Conservation (phyloP, 345 rosid genomes). For the Lepidium africanum region DNA sequence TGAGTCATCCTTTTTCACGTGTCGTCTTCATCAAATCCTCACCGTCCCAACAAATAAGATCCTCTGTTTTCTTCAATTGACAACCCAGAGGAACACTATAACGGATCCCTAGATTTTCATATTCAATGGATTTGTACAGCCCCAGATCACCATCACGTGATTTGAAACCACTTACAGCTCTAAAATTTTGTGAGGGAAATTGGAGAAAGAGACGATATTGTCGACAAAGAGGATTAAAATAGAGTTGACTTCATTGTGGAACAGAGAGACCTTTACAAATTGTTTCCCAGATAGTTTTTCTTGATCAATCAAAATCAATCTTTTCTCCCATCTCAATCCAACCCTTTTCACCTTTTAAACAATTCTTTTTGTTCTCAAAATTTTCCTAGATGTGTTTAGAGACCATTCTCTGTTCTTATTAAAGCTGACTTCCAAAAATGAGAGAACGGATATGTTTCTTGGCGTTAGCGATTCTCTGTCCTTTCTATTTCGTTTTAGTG, state of each 20-base stretch:
- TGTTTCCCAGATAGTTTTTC: constrained; percentile 3
- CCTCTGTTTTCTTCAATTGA: constrained; percentile 11
- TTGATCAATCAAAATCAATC: constrained; percentile 16
- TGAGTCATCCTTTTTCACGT: constrained; percentile 28
- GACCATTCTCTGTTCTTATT: constrained; percentile 3
- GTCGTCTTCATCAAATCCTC: constrained; percentile 38
- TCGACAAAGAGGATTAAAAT: constrained; percentile 9
- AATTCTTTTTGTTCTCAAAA: not conserved
- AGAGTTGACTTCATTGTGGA: constrained; percentile 16
- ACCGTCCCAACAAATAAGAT: constrained; percentile 26
- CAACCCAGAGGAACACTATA: constrained; percentile 23
- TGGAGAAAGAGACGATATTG: constrained; percentile 7
- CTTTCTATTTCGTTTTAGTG: constrained; percentile 25
- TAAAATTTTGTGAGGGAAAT: not conserved
- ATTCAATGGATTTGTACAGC: constrained; percentile 23
- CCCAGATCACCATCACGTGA: constrained; percentile 26
- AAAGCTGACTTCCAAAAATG: constrained; percentile 11
- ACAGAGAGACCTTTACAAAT: not conserved
- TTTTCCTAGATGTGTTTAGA: not conserved
- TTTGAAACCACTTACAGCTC: constrained; percentile 24
- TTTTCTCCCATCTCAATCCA: not conserved
- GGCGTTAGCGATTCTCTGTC: constrained; percentile 12
- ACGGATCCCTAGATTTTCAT: not conserved
- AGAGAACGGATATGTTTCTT: constrained; percentile 14
- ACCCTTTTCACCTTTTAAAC: not conserved